A percentile compares a stretch with the other conserved stretches of the same genome.
Evolutionary conservation across 257 asterid species (phyloP).

Genomic region (Phtheirospermum japonicum): DNA sequence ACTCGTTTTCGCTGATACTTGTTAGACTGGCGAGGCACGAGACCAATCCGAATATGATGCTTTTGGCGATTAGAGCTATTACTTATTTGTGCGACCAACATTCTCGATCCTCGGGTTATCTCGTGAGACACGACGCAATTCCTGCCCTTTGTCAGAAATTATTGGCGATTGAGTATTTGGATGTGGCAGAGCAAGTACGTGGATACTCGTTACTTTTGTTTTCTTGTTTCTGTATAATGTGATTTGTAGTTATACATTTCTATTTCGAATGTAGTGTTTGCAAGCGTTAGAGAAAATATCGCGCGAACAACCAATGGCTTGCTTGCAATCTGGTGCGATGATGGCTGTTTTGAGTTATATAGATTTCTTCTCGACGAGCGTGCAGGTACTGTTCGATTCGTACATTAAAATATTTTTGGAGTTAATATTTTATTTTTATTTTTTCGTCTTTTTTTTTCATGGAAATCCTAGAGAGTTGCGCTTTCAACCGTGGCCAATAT

Average conservation of each 20-base stretch:
- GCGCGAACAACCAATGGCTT: constrained; percentile 82
- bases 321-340: constrained; percentile 89
- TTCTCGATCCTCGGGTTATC: constrained; percentile 67
- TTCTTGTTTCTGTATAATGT: not conserved
- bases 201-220: not conserved
- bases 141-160: constrained; percentile 86
- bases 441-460: constrained; percentile 27
- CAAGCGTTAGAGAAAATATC: constrained; percentile 93
- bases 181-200: constrained; percentile 96
- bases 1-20: constrained; percentile 69
- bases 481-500: constrained; percentile 81
- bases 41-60: constrained; percentile 73
- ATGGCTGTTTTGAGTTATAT: constrained; percentile 82
- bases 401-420: not conserved
- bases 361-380: constrained; percentile 88
- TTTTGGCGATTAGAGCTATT: constrained; percentile 80
- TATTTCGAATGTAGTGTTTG: constrained; percentile 60
- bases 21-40: constrained; percentile 74
- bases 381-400: constrained; percentile 64
- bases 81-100: constrained; percentile 89
- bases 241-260: constrained; percentile 1
- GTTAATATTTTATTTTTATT: not conserved
- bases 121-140: constrained; percentile 78
- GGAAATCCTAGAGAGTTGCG: constrained; percentile 82
- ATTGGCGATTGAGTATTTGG: constrained; percentile 74